Conservation (phyloP, 2,329 filamentous ascomycete species). For the Fusarium piperis region DNA sequence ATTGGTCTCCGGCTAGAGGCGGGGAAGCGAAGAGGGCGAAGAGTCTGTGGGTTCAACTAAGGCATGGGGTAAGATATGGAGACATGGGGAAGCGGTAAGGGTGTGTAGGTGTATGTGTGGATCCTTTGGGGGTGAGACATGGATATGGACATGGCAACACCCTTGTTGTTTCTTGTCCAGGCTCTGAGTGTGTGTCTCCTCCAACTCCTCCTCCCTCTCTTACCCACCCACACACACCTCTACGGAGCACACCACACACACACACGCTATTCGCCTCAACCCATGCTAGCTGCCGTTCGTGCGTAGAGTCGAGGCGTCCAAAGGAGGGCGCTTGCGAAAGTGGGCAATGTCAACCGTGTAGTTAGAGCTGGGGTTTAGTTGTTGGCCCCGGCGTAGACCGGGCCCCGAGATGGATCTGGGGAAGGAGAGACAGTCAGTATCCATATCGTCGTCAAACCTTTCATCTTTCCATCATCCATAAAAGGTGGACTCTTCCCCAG, state of each 20-base stretch:
- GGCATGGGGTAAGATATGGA: not conserved
- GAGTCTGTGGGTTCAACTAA: not conserved
- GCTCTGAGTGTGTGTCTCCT: not conserved
- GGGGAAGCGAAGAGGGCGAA: slow-evolving; percentile 1
- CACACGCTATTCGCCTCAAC: slow-evolving; percentile 4
- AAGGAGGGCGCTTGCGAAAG: slow-evolving; percentile 7
- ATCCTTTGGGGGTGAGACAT: slow-evolving; percentile 10
- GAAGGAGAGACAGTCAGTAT: not conserved
- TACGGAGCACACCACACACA: not conserved
- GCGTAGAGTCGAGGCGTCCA: slow-evolving; percentile 25
- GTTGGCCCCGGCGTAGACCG: slow-evolving; percentile 6
- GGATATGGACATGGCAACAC: not conserved
- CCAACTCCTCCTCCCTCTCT: slow-evolving; percentile 13
- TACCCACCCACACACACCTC: not conserved
- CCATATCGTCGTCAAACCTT: slow-evolving; percentile 1
- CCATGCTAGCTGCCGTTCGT: slow-evolving; percentile 38
- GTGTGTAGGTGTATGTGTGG: slow-evolving; percentile 1
- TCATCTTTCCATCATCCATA: slow-evolving; percentile 19
- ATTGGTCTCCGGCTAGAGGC: slow-evolving; percentile 29
- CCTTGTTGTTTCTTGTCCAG: not conserved
- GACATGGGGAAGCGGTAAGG: slow-evolving; percentile 23
- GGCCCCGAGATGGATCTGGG: slow-evolving; percentile 21
- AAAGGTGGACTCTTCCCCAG: slow-evolving; percentile 38
- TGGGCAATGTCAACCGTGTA: not conserved
- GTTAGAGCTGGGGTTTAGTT: slow-evolving; percentile 14